These are phyloP conservation scores for Simplicillium aogashimaense DNA, from an alignment of 2,329 filamentous ascomycete species.

Conservation along the genomic window DNA sequence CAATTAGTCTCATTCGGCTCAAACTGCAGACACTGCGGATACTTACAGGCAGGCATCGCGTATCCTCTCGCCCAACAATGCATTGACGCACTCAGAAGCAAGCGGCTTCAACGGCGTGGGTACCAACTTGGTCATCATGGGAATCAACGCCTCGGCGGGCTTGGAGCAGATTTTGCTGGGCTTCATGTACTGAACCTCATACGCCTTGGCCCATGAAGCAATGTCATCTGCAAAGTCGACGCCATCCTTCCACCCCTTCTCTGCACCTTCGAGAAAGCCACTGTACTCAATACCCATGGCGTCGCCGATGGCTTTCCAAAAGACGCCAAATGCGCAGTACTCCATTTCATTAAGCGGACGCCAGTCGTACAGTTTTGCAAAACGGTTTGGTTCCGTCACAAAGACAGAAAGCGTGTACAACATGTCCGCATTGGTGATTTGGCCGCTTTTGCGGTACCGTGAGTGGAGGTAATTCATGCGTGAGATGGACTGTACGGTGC, in stretches of 20 bases:
- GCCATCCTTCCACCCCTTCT: not conserved
- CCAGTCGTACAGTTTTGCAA: not conserved
- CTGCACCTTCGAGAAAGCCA: not conserved
- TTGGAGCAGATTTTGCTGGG: not conserved
- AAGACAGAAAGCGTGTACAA: slow-evolving; percentile 44
- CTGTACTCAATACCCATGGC: not conserved
- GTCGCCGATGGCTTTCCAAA: not conserved
- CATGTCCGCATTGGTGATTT: slow-evolving; percentile 53
- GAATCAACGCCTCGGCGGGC: not conserved
- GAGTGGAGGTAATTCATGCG: slow-evolving; percentile 56
- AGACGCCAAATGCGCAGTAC: not conserved
- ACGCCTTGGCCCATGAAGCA: not conserved
- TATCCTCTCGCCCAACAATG: no score
- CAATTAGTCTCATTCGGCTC: no score
- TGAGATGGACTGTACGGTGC: slow-evolving; percentile 28
- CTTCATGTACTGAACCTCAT: not conserved
- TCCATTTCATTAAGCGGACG: not conserved
- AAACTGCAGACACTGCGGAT: no score
- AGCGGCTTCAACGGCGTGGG: not conserved
- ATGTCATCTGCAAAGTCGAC: not conserved
- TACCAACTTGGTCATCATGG: not conserved
- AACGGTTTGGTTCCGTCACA: no score
- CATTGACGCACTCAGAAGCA: no score
- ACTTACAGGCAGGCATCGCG: no score
- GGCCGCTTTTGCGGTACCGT: slow-evolving; percentile 44